phyloP scores from a whole-genome alignment of 1,284 basidiomycete species.

The Trichosporon faecale region DNA sequence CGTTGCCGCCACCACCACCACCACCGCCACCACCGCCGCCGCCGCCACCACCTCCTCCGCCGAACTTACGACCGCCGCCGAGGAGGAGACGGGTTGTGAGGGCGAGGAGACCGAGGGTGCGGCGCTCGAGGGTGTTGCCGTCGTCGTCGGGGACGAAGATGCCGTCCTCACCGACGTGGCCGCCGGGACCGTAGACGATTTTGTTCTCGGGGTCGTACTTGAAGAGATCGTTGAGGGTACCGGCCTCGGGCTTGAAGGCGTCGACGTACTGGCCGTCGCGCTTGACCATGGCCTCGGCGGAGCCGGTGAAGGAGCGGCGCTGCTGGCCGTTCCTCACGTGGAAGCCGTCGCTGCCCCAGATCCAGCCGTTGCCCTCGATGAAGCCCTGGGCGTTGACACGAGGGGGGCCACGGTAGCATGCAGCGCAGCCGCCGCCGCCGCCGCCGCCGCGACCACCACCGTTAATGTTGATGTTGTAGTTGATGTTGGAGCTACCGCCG shows the following conservation, averaged over 20 bases:
- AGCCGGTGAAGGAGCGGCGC: background rate
- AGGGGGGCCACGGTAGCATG: background rate
- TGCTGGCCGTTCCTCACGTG: background rate
- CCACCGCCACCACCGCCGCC: background rate
- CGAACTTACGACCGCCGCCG: background rate
- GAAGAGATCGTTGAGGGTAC: slow-evolving; percentile 4
- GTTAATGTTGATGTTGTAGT: slow-evolving; percentile 6
- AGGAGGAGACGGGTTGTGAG: slow-evolving; percentile 2
- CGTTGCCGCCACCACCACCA: background rate
- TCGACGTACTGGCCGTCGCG: background rate
- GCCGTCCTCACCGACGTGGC: slow-evolving; percentile 1
- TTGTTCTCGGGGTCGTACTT: background rate
- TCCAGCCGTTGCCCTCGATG: slow-evolving; percentile 1
- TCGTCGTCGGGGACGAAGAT: slow-evolving; percentile 7
- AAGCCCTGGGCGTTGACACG: background rate
- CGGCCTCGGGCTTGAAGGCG: slow-evolving; percentile 3
- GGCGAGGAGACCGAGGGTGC: background rate
- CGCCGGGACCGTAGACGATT: slow-evolving; percentile 1
- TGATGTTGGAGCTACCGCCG: background rate
- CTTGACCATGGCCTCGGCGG: background rate
- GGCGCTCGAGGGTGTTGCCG: background rate
- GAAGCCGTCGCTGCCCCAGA: slow-evolving; percentile 7
- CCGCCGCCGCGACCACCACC: background rate
- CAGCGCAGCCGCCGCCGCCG: background rate
- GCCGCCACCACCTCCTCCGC: background rate